Base-by-base conservation (phyloP, 2,329 filamentous ascomycete genomes). In the Aspergillus glaucus region DNA sequence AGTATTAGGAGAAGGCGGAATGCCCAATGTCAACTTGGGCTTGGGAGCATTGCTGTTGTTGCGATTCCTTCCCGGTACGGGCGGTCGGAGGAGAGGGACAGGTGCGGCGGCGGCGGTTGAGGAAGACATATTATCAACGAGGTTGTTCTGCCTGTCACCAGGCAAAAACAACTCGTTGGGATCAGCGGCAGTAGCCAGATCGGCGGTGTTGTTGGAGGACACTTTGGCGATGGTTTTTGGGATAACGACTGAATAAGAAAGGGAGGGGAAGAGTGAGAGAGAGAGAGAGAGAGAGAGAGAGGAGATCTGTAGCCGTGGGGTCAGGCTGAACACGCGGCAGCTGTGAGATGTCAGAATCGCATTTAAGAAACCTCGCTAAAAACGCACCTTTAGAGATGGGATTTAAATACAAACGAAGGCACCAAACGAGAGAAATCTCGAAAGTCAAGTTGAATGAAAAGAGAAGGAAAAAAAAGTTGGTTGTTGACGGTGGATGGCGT, bases 1-100 rank as follows among this genome's bases (percentile, higher is more conserved):
- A 53, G 78, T 85, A 71, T 83, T 92, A 44, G 89, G 88, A 32
- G 89, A 95, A 1, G 87, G 84, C 34, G 92, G 92, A 50, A 97
- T 97, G 42, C 91, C 88, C 49, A 97, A 81, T 41, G 90, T 92
- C 50, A 97, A 79, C 60, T 87, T 84, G 24, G 89, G 78, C 55
- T 86, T 79, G 51, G 78, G 75, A 50, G 81, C 83, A 55, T 79
- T 76, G 59, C 78, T 75, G 58, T 76, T 78, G 54, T 78, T 78
- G 59, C 83, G 79, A 56, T 75, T 77, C 4, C n/a, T 21, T 55
- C 88, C 87, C 36, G 86, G 87, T 49, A 94, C 84, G 53, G 89
- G 88, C 47, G 89, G 87, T 52, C 89, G 86, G 49, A 95, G 84
- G 50, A 94, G 81, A 52, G 88, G 88, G 46, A 85, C 87, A 46